A percentile compares a stretch with the other conserved stretches of the same genome.
Evolutionary conservation across 805 yeast species (phyloP).

Genomic region (Groenewaldozyma salmanticensis): DNA sequence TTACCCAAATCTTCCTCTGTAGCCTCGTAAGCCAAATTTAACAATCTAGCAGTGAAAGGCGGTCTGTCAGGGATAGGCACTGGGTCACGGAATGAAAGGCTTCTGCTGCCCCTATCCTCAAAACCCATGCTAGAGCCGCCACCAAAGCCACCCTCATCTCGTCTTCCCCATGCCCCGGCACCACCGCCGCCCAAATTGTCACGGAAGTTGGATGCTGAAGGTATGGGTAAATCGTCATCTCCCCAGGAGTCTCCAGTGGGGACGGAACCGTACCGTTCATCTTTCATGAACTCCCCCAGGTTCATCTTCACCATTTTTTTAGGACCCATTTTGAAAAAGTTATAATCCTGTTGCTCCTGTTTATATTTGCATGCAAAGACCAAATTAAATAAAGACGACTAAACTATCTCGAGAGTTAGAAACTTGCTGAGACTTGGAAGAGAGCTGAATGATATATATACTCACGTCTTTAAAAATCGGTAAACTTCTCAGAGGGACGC

Average conservation of each 20-base stretch:
- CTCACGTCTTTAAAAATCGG: too few species aligned
- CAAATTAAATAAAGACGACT: too few species aligned
- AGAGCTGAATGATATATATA: too few species aligned
- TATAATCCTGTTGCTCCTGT: background rate
- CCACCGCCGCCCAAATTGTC: conserved; percentile 20
- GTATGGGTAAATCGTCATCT: conserved; percentile 48
- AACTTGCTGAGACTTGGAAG: too few species aligned
- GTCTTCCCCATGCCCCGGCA: conserved; percentile 3
- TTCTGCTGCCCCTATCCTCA: conserved; percentile 5
- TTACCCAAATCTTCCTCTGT: conserved; percentile 44
- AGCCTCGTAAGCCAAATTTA: conserved; percentile 77
- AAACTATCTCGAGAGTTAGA: too few species aligned
- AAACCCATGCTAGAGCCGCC: background rate
- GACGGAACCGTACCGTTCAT: conserved; percentile 24
- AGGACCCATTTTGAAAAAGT: conserved; percentile 39
- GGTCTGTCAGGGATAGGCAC: conserved; percentile 84
- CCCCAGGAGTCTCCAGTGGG: conserved; percentile 55
- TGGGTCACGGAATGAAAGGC: conserved; percentile 37
- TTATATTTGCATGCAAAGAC: too few species aligned
- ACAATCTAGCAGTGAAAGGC: conserved; percentile 85
- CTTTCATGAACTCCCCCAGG: conserved; percentile 74
- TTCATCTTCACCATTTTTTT: conserved; percentile 66
- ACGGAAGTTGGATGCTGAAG: conserved; percentile 3
- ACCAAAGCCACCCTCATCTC: background rate
- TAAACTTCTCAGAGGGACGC: too few species aligned